Evolutionary conservation across 805 yeast species (phyloP).

Genomic region (Candida jianshihensis): DNA sequence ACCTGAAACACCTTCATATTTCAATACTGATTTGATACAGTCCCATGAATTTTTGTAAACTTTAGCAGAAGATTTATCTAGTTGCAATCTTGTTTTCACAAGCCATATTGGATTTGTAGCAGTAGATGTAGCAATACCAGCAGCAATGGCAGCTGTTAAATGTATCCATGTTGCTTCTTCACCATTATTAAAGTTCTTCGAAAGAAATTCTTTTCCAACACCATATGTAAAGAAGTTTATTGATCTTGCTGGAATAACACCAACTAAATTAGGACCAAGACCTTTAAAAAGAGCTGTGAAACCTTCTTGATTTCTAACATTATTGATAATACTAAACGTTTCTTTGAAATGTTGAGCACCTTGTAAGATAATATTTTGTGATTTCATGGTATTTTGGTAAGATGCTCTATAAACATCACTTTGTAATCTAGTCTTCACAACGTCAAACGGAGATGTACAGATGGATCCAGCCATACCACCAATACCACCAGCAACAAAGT

Average conservation of each 20-base stretch:
- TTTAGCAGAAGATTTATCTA: constrained; percentile 66
- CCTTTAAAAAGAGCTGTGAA: constrained; percentile 85
- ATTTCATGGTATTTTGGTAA: constrained; percentile 31
- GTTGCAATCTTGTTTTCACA: constrained; percentile 87
- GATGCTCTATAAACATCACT: constrained; percentile 69
- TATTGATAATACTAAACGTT: constrained; percentile 64
- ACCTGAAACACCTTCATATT: constrained; percentile 72
- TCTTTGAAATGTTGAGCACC: constrained; percentile 72
- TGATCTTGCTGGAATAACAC: constrained; percentile 96
- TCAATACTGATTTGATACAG: constrained; percentile 63
- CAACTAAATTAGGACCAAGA: constrained; percentile 91
- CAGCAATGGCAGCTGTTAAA: constrained; percentile 76
- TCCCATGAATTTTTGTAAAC: constrained; percentile 81
- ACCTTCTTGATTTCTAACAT: constrained; percentile 74
- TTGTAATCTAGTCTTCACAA: constrained; percentile 91
- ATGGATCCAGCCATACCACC: constrained; percentile 99
- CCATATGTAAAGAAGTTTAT: constrained; percentile 96
- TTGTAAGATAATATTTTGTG: constrained; percentile 33
- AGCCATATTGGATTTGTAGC: constrained; percentile 98
- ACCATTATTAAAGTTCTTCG: constrained; percentile 60
- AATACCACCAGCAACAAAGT: constrained; percentile 83
- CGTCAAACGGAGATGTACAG: constrained; percentile 91
- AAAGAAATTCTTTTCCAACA: constrained; percentile 75
- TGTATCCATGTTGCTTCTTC: constrained; percentile 82
- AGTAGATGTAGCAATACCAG: constrained; percentile 92